These are phyloP conservation scores for Backusella circina DNA, from an alignment of 192 early-diverging fungal genomes.

Conservation along the genomic window DNA sequence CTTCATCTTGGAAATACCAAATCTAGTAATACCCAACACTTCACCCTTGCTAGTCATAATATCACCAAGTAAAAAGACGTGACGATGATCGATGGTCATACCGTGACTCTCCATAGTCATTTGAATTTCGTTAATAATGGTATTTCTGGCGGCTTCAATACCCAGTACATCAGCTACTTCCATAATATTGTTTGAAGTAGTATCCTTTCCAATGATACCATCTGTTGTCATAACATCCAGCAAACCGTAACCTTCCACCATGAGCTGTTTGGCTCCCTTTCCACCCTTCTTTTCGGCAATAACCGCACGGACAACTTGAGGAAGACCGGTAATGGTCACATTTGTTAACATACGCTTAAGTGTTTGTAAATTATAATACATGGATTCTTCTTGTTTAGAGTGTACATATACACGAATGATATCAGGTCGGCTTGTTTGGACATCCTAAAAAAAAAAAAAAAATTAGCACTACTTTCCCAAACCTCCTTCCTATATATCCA, in stretches of 20 bases:
- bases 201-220: constrained; percentile 77
- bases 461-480: constrained; percentile 28
- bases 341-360: constrained; percentile 84
- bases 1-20: constrained; percentile 99
- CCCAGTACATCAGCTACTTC: constrained; percentile 89
- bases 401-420: constrained; percentile 65
- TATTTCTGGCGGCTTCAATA: constrained; percentile 91
- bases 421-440: constrained; percentile 56
- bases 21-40: constrained; percentile 96
- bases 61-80: constrained; percentile 95
- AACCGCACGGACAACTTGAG: constrained; percentile 80
- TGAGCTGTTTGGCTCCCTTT: constrained; percentile 59
- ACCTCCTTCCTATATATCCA: constrained; percentile 3
- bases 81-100: constrained; percentile 93
- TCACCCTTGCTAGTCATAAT: constrained; percentile 99
- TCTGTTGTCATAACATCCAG: constrained; percentile 94
- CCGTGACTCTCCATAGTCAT: constrained; percentile 84
- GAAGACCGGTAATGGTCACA: constrained; percentile 86
- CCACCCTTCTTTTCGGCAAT: constrained; percentile 66
- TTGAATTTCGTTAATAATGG: constrained; percentile 88
- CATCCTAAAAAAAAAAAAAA: constrained; percentile 38
- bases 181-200: constrained; percentile 89
- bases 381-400: constrained; percentile 53
- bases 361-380: constrained; percentile 73
- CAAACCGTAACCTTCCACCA: constrained; percentile 93